phyloP scores from a whole-genome alignment of 2,329 filamentous ascomycete species.

The Rhynchosporium graminicola region DNA sequence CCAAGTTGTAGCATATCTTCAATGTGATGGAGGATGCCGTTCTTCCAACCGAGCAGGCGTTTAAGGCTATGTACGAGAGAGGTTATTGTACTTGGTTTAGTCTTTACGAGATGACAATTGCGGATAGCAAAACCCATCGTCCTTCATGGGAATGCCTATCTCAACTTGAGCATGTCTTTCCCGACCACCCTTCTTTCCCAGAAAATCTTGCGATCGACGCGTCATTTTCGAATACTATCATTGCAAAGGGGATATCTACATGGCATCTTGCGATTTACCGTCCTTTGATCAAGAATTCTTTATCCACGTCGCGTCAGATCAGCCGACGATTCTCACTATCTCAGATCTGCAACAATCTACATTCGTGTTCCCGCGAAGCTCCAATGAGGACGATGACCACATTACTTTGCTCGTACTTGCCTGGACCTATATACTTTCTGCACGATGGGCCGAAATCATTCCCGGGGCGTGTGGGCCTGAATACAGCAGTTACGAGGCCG shows the following conservation, averaged over 20 bases:
- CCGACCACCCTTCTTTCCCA: constrained; percentile 32
- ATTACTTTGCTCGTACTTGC: constrained; percentile 36
- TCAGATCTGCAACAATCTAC: constrained; percentile 22
- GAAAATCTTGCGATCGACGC: constrained; percentile 27
- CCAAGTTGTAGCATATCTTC: no score
- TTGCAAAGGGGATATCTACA: constrained; percentile 30
- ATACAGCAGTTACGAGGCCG: constrained; percentile 29
- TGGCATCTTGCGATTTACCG: constrained; percentile 32
- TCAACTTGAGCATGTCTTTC: constrained; percentile 27
- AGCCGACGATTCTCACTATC: constrained; percentile 27
- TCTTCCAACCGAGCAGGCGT: constrained; percentile 33
- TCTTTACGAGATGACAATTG: constrained; percentile 31
- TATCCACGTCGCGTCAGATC: constrained; percentile 30
- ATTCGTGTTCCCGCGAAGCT: constrained; percentile 26
- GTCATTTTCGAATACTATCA: constrained; percentile 32
- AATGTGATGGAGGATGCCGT: constrained; percentile 31
- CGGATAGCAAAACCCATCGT: constrained; percentile 23
- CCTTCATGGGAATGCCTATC: constrained; percentile 26
- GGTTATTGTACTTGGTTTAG: constrained; percentile 36
- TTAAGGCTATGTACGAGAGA: constrained; percentile 36
- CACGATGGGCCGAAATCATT: constrained; percentile 40
- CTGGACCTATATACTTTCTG: constrained; percentile 40
- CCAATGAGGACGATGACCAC: constrained; percentile 25
- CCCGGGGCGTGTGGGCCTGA: constrained; percentile 29
- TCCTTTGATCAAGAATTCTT: constrained; percentile 33